Evolutionary conservation across 1,284 basidiomycete genomes (phyloP).

Genomic region (Boletus semigastroideus): DNA sequence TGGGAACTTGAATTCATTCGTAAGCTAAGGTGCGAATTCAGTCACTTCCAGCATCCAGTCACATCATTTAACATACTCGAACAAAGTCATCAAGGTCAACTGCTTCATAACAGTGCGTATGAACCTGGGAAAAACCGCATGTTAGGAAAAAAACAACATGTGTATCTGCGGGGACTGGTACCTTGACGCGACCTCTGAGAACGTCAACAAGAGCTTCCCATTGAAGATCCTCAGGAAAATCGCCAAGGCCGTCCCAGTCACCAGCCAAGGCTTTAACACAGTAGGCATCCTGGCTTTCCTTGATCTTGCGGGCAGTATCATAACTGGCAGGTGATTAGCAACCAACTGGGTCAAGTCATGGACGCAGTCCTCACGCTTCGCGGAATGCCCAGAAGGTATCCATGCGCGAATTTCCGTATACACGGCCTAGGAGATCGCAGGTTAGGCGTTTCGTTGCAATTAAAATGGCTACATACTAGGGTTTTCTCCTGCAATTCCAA

Average conservation of each 20-base stretch:
- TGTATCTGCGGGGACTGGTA: slow-evolving; percentile 16
- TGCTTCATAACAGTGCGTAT: slow-evolving; percentile 79
- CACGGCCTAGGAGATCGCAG: slow-evolving; percentile 15
- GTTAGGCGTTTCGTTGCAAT: neutral
- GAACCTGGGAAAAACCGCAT: slow-evolving; percentile 48
- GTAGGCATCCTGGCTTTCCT: slow-evolving; percentile 71
- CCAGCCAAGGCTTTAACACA: slow-evolving; percentile 59
- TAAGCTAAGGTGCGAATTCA: slow-evolving; percentile 45
- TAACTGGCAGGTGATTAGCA: slow-evolving; percentile 40
- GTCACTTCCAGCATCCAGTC: slow-evolving; percentile 5
- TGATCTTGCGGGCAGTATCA: slow-evolving; percentile 71
- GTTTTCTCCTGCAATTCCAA: slow-evolving; percentile 24
- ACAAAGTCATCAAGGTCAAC: slow-evolving; percentile 79
- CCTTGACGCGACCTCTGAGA: slow-evolving; percentile 76
- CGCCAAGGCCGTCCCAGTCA: slow-evolving; percentile 57
- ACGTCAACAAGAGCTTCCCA: slow-evolving; percentile 90
- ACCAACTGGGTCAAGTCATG: neutral
- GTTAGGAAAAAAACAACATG: neutral
- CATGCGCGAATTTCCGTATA: slow-evolving; percentile 39
- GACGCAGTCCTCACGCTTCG: slow-evolving; percentile 32
- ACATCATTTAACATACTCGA: slow-evolving; percentile 46
- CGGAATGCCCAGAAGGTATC: slow-evolving; percentile 63
- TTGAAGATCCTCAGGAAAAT: slow-evolving; percentile 77
- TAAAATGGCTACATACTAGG: slow-evolving; percentile 19
- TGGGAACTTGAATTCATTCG: slow-evolving; percentile 78